Evolutionary conservation across 768 basidiomycete species (phyloP).

Genomic region (Lactarius sp.): DNA sequence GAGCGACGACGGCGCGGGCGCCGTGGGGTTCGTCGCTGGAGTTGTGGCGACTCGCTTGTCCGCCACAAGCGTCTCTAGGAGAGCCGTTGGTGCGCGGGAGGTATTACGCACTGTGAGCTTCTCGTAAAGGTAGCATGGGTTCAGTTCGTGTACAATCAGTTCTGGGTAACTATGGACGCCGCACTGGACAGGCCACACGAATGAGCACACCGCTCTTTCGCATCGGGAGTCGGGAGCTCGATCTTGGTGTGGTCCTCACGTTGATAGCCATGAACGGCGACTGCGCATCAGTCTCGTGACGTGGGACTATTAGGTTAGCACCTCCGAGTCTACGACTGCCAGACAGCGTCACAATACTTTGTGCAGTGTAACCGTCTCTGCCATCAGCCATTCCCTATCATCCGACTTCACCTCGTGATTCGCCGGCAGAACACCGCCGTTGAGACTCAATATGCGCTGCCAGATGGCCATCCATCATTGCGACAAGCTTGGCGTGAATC

Average conservation of each 20-base stretch:
- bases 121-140: conserved; percentile 71
- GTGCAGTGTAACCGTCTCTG: conserved; percentile 92
- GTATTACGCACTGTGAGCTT: conserved; percentile 73
- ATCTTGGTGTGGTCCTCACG: conserved; percentile 79
- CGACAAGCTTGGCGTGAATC: conserved; percentile 94
- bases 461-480: conserved; percentile 96
- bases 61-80: conserved; percentile 79
- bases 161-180: conserved; percentile 9
- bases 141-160: conserved; percentile 61
- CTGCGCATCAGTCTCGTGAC: conserved; percentile 37
- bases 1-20: not conserved
- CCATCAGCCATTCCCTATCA: conserved; percentile 90
- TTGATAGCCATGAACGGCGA: conserved; percentile 94
- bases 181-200: not conserved
- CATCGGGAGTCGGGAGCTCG: conserved; percentile 76
- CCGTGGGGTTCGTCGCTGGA: not conserved
- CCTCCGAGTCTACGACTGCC: conserved; percentile 74
- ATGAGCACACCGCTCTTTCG: conserved; percentile 70
- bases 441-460: conserved; percentile 80
- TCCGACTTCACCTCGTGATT: conserved; percentile 60
- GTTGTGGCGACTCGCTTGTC: conserved; percentile 48
- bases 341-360: conserved; percentile 94
- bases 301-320: not conserved
- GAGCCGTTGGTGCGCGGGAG: conserved; percentile 55
- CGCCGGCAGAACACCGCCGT: conserved; percentile 62